Evolutionary conservation across 208 protist genomes (phyloP), one percentile per base, ranked within the genome.

Genomic region (Cochliopodium minus): DNA sequence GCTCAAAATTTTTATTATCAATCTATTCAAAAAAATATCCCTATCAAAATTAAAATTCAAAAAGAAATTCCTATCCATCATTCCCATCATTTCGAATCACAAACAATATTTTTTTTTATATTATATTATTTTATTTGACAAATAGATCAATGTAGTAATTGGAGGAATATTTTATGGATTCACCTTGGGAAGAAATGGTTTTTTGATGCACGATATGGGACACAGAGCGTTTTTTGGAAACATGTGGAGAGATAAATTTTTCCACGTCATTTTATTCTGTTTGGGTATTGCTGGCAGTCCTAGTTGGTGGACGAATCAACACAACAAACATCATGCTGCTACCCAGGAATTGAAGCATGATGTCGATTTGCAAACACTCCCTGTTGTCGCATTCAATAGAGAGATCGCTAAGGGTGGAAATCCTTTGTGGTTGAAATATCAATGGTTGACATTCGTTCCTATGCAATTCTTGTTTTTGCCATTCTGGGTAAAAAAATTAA

Each of bases 291-390:
- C 75, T 33, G 81, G 80, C 75, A 77, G 70, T 50, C 75, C 61
- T n/a, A 63, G 70, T 28, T 83, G 72, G 72, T 83, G 77, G 77
- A 70, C 73, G 1, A 66, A 64, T 35, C 72, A 83, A 52, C 77
- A 83, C 67, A 83, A 83, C 66, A 75, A 77, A 42, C 77, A 83
- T 57, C 77, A 83, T 64, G 71, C 74, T 13, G 64, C 74, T 0
- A 72, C 77, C 23, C 77, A 83, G 61, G 75, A 83, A 59, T 64
- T 81, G 46, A 53, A 63, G 39, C 72, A 79, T 53, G 77, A 83
- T 53, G 72, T 74, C 2, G 77, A 83, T 46, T 55, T 83, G 10
- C 67, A 79, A 47, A 83, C 77, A 25, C 71, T 85, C 35, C 79
- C 79, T 28, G 70, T 85, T 13, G 70, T 85, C 9, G 79, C 79